A percentile compares a stretch with the other conserved stretches of the same genome.
Evolutionary conservation across 352 stramenopile genomes (phyloP).

Genomic region (Globisporangium sylvaticum): DNA sequence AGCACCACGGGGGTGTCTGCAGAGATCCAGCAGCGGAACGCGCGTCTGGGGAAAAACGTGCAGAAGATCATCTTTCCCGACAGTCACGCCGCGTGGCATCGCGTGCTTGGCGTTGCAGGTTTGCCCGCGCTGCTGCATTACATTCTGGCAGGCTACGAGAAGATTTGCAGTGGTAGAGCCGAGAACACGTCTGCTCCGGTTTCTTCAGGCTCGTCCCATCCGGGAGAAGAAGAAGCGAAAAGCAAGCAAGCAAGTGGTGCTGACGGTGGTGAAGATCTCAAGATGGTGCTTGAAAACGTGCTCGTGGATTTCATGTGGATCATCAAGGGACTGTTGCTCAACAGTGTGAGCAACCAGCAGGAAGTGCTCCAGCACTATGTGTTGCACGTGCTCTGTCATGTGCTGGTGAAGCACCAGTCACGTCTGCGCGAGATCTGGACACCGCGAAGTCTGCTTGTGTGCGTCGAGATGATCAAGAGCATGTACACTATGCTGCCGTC

Average conservation of each 20-base stretch:
- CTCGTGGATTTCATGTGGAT: constrained; percentile 65
- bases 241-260: too few species aligned
- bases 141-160: constrained; percentile 49
- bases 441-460: constrained; percentile 56
- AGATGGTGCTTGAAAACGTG: constrained; percentile 37
- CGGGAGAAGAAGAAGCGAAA: not conserved
- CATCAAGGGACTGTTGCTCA: constrained; percentile 60
- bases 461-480: constrained; percentile 61
- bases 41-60: constrained; percentile 53
- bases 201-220: not conserved
- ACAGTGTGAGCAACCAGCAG: constrained; percentile 48
- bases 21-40: constrained; percentile 76
- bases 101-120: constrained; percentile 46
- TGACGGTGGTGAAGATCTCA: constrained; percentile 6
- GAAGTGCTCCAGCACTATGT: constrained; percentile 55
- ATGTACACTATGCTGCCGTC: constrained; percentile 47
- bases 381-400: constrained; percentile 62
- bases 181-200: not conserved
- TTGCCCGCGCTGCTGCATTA: constrained; percentile 63
- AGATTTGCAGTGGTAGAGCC: constrained; percentile 9
- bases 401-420: constrained; percentile 42
- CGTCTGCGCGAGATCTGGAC: constrained; percentile 50
- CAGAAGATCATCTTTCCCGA: constrained; percentile 40
- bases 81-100: constrained; percentile 45
- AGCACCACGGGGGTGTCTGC: constrained; percentile 43